Evolutionary conservation across 345 rosid species (phyloP), one percentile per base, ranked within the genome.

Genomic region (Nasturtium officinale): DNA sequence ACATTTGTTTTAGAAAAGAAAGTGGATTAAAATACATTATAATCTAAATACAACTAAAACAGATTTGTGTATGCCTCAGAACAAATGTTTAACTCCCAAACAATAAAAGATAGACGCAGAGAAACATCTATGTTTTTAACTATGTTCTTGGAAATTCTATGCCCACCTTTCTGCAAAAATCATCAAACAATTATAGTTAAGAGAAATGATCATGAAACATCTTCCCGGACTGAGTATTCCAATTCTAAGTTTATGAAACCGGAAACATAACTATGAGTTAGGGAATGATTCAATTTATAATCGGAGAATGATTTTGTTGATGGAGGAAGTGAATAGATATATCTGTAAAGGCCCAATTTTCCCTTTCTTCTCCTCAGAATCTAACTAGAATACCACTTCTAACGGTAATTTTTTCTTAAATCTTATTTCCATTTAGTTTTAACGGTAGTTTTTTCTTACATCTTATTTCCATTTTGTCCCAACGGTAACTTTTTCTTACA

Each of bases 121-220:
- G 26, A 46, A 35, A 77, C 28, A 66, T 97, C 93, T 13, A 93
- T 86, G 67, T 86, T 87, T 72, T 97, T 96, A 69, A 89, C 87
- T 82, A 61, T 94, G 82, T 86, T 87, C 82, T 94, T 94, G 11
- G 97, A 83, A 59, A 86, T 61, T 76, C 95, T 91, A 62, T 88
- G 84, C n/a, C 88, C 88, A 57, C 0, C 12, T 35, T 35, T 9
- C 38, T 93, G 79, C 78, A 67, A 59, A 60, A 73, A 8, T 74
- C n/a, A 38, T 38, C 15, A 38, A 38, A 4, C 43, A 38, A 38
- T 10, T 13, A 37, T 37, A 46, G 66, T 4, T 17, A 0, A 16
- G 3, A 15, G n/a, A 13, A 20, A 33, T 33, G 8, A 10, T 33
- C 9, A 33, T 33, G 38, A 33, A 32, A 13, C 48, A 69, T 37